Base-by-base conservation (phyloP, 805 yeast species). In the Barnettozyma wickerhamii region DNA sequence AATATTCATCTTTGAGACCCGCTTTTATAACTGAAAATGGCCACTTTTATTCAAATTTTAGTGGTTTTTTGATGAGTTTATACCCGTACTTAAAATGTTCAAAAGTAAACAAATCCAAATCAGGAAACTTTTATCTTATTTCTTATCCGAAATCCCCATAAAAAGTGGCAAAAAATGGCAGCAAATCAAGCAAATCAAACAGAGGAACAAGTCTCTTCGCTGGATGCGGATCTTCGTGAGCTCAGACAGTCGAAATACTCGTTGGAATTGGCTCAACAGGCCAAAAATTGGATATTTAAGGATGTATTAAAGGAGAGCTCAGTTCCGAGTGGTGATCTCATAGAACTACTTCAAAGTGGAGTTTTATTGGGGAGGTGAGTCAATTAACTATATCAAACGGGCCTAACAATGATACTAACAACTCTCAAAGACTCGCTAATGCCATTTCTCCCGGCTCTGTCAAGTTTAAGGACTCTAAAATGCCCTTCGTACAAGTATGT, bases 331-430 rank as follows among this genome's bases (percentile, higher is more conserved):
- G 60, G 52, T 3, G 82, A 79, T 33, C 60, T 86, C 23, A 57
- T 82, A 19, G 78, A 72, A 3, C 55, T 67, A 3, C 63, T 87
- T 18, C 80, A 77, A 51, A 82, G 76, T 48, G 95, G 95, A 3
- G 64, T 68, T 0, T 60, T 70, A 0, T 58, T 80, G 17, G 35
- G 43, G 36, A 35, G 20, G 38, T 35, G 15, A 28, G 38, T 20
- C 10, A 13, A 9, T 23, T 9, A 17, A 20, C 14, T 15, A 10
- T 23, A 4, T 9, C 7, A 9, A 14, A 6, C 6, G 4, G 15
- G 4, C 18, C 17, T 24, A 18, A 17, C n/a, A n/a, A 4, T 7
- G 5, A 21, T 26, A 29, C 19, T 27, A 28, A 35, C 32, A 12
- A 7, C 4, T 10, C n/a, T 33, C 9, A 6, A 47, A 59, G 62